These are phyloP conservation scores for Aspergillus wentii DNA, from an alignment of 495 filamentous ascomycete genomes.

Conservation along the genomic window DNA sequence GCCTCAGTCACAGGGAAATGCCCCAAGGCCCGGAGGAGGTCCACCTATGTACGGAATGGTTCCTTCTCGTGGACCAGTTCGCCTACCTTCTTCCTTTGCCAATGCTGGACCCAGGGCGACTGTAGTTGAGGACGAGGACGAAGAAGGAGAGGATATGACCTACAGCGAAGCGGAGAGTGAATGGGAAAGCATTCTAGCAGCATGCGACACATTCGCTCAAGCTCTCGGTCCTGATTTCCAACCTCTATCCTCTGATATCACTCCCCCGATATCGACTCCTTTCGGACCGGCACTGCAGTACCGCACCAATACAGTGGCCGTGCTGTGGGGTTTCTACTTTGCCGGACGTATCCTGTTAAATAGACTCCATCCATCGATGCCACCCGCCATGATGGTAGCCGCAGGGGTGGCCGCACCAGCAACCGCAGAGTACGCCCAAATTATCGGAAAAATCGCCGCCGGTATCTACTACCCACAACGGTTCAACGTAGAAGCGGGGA, in stretches of 20 bases:
- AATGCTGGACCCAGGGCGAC: slow-evolving; percentile 13
- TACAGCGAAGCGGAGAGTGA: slow-evolving; percentile 69
- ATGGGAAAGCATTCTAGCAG: slow-evolving; percentile 69
- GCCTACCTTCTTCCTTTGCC: slow-evolving; percentile 38
- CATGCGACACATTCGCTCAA: slow-evolving; percentile 60
- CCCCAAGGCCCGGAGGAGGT: slow-evolving; percentile 5
- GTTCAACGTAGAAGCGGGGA: slow-evolving; percentile 45
- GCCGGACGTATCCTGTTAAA: slow-evolving; percentile 73
- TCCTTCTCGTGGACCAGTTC: slow-evolving; percentile 33
- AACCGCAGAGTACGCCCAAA: slow-evolving; percentile 64
- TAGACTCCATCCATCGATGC: slow-evolving; percentile 82
- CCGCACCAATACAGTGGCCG: slow-evolving; percentile 77
- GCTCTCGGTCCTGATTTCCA: slow-evolving; percentile 73
- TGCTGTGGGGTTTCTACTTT: slow-evolving; percentile 80
- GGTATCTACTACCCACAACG: slow-evolving; percentile 67
- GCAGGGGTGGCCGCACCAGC: slow-evolving; percentile 64
- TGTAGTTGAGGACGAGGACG: slow-evolving; percentile 17
- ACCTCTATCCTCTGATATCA: slow-evolving; percentile 69
- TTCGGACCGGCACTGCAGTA: slow-evolving; percentile 83
- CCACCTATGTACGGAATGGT: slow-evolving; percentile 53
- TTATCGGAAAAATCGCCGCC: slow-evolving; percentile 75
- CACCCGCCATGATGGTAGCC: slow-evolving; percentile 82
- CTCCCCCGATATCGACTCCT: slow-evolving; percentile 58
- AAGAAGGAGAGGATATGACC: slow-evolving; percentile 52
- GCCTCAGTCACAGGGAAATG: slow-evolving; percentile 2